Base-by-base conservation (phyloP, 2,329 filamentous ascomycete species). In the Cercospora citrullina region DNA sequence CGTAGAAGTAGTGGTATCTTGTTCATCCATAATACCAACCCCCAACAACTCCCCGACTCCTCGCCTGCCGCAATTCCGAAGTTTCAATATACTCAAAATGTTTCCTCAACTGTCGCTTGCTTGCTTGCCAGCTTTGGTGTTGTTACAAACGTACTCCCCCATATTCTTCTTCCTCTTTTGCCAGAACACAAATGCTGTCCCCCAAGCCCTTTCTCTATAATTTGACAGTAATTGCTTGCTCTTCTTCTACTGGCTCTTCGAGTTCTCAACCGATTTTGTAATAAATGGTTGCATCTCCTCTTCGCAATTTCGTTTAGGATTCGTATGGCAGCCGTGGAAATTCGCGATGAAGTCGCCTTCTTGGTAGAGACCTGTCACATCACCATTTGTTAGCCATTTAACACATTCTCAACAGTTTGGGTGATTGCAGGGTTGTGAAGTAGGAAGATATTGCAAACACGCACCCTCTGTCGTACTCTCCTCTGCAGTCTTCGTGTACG, bases 321-420 rank as follows among this genome's bases (percentile, higher is more conserved):
- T 84, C 5, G 78, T 77, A 42, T 88, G 86, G 79, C 95, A 99
- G 63, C 88, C 89, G 23, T 87, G 83, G 75, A 98, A 92, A 67
- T 90, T 88, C 69, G 96, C 88, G 0, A 96, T 86, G 67, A 98
- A 89, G 77, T 98, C 94, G 33, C 93, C 94, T 8, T 94, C 88
- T 76, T 90, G 87, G 79, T 93, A 98, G 59, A 87, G 65, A 23
- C 75, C 76, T 78, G 53, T 18, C 31, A 26, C 28, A 30, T 63
- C 14, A 42, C 12, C n/a, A 9, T 6, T 1, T 18, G 28, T 63
- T 53, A 63, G 60, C 23, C 9, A 4, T 10, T 23, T 7, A 12
- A 12, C 31, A 23, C 28, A 12, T 31, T 51, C 31, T 18, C 59
- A 14, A 39, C 12, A 39, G 3, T 39, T 36, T 16, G 26, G 8